Conservation (phyloP, 2,329 filamentous ascomycete species). For the Fusarium verticillioides region DNA sequence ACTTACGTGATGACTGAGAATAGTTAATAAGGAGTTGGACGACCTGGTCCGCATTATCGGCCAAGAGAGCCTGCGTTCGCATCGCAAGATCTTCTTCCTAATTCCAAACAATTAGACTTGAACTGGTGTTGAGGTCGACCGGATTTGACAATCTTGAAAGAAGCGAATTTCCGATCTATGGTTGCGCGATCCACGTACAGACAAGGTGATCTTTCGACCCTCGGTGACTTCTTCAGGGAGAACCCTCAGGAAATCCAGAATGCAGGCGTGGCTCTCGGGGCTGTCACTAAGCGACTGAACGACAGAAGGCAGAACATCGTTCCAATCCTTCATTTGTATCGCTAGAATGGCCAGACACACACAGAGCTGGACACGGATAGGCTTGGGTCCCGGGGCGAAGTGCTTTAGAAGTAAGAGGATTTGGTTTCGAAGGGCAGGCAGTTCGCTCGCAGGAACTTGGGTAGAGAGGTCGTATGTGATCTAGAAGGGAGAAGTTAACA, state of each 20-base stretch:
- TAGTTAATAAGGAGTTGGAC: constrained; percentile 90
- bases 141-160: constrained; percentile 50
- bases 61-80: constrained; percentile 88
- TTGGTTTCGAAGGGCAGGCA: constrained; percentile 83
- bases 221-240: constrained; percentile 99
- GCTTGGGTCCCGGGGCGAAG: constrained; percentile 84
- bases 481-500: constrained; percentile 59
- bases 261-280: constrained; percentile 82
- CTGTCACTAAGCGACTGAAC: constrained; percentile 81
- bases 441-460: constrained; percentile 81
- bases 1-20: constrained; percentile 87
- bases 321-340: constrained; percentile 96
- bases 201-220: constrained; percentile 98
- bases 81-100: constrained; percentile 94
- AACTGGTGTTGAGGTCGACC: constrained; percentile 50
- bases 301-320: constrained; percentile 87
- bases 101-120: constrained; percentile 57
- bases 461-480: constrained; percentile 93
- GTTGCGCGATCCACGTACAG: constrained; percentile 83
- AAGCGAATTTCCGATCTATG: constrained; percentile 55
- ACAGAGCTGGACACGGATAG: constrained; percentile 89
- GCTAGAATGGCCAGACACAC: constrained; percentile 94
- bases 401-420: constrained; percentile 83
- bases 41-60: constrained; percentile 90
- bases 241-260: constrained; percentile 95